Evolutionary conservation across 2,329 filamentous ascomycete species (phyloP).

Genomic region (Fusarium sp.): DNA sequence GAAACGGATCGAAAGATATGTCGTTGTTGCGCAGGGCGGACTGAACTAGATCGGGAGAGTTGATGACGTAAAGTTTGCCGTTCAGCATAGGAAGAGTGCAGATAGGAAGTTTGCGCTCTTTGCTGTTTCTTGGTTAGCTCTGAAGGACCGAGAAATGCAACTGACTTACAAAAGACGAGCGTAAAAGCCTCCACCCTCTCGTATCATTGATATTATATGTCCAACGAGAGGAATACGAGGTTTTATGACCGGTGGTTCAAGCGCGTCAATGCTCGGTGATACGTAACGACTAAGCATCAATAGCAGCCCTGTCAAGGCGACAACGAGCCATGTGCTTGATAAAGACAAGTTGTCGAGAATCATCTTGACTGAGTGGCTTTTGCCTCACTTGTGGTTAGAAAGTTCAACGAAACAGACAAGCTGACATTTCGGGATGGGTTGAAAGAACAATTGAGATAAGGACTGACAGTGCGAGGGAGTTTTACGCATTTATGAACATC

Average conservation of each 20-base stretch:
- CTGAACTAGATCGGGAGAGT: constrained; percentile 56
- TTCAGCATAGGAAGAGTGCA: constrained; percentile 62
- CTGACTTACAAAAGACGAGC: constrained; percentile 22
- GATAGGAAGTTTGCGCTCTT: constrained; percentile 51
- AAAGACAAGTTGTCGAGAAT: background rate
- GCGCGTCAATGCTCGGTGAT: constrained; percentile 13
- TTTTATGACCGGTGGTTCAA: constrained; percentile 34
- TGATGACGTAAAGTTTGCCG: constrained; percentile 62
- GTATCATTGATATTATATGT: constrained; percentile 35
- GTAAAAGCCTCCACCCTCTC: constrained; percentile 33
- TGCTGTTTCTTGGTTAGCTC: constrained; percentile 18
- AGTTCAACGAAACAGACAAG: too few relatives aligned
- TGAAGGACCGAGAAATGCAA: accelerated
- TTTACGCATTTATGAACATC: too few relatives aligned
- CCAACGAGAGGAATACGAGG: constrained; percentile 35
- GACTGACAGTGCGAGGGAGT: too few relatives aligned
- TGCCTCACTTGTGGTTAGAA: too few relatives aligned
- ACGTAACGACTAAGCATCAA: constrained; percentile 3
- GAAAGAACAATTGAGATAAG: too few relatives aligned
- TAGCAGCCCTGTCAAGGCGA: background rate
- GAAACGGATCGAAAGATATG: constrained; percentile 60
- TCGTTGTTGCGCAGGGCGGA: constrained; percentile 58
- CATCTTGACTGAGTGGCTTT: background rate
- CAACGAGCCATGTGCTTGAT: background rate
- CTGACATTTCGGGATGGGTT: too few relatives aligned